These are phyloP conservation scores for Lentinula boryana DNA, from an alignment of 768 basidiomycete genomes.

Conservation along the genomic window DNA sequence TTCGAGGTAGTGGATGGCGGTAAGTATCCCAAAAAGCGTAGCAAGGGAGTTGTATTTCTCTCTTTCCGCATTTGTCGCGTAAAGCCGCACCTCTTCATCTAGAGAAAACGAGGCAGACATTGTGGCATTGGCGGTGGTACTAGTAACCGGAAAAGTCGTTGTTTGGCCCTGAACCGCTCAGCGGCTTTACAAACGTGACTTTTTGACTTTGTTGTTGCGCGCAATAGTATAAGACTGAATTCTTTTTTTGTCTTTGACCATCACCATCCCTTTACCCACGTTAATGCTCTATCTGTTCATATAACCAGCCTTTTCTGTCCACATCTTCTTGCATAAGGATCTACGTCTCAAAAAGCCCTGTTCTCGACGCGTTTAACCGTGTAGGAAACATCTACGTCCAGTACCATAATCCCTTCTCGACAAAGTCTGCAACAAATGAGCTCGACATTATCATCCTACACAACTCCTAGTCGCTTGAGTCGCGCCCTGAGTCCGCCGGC, in stretches of 20 bases:
- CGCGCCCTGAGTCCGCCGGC: slow-evolving; percentile 24
- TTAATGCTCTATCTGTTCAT: background rate
- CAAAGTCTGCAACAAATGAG: background rate
- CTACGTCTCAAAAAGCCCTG: background rate
- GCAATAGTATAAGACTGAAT: background rate
- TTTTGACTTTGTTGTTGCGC: background rate
- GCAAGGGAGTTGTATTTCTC: slow-evolving; percentile 85
- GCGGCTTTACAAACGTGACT: background rate
- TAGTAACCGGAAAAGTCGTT: background rate
- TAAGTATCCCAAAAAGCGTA: slow-evolving; percentile 88
- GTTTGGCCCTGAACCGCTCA: background rate
- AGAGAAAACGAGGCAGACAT: slow-evolving; percentile 48
- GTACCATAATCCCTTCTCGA: background rate
- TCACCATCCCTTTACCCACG: background rate
- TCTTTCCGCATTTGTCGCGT: slow-evolving; percentile 81
- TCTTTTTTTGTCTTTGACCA: background rate
- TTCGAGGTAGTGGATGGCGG: slow-evolving; percentile 91
- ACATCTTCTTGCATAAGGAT: background rate
- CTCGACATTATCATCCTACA: background rate
- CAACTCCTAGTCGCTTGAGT: slow-evolving; percentile 1
- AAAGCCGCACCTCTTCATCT: slow-evolving; percentile 90
- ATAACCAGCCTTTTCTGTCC: background rate
- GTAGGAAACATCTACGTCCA: background rate
- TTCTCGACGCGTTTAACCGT: background rate
- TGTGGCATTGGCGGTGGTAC: background rate